Evolutionary conservation across 192 early-diverging fungal genomes (phyloP), one percentile per base, ranked within the genome.

Genomic region (Linnemannia elongata): DNA sequence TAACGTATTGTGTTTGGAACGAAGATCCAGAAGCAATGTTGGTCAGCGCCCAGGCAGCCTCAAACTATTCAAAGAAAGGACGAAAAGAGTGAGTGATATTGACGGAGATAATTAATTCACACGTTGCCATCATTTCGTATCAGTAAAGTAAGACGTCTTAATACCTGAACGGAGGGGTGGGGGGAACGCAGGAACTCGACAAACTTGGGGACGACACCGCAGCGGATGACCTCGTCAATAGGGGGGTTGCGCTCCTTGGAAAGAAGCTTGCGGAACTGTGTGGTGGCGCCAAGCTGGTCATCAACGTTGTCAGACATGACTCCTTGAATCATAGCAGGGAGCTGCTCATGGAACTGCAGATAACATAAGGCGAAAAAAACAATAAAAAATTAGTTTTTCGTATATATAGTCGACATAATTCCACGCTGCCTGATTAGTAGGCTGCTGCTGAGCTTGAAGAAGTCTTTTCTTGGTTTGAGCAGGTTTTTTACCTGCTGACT

Each of bases 11-110:
- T 18, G 98, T 99, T 91, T 99, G 98, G 80, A 93, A 85, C 12
- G 97, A 97, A 15, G 97, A 95, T 54, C 98, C 98, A 1, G 98
- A 99, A 13, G 98, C 98, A 89, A 99, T 99, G 91, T 99, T 99
- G 80, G 98, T 99, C 87, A 99, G 91, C 27, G 98, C 98, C 98
- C 98, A 99, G 35, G 97, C 97, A 68, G 98, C 97, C 89, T 99
- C 98, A 89, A 99, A 99, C 97, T 95, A 89, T 69, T 71, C 20
- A 35, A 69, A 17, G 69, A 52, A 57, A 22, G 69, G 18, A 30
- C 13, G 24, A 87, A 7, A 79, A 18, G 77, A 66, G 73, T 63
- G 39, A 75, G 54, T 30, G 69, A 72, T n/a, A 52, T 33, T 20
- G 20, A 66, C 1, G 3, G 15, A 36, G 20, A 15, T 27, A 9